phyloP scores from a whole-genome alignment of 768 basidiomycete genomes.

The Lentinus tigrinus region DNA sequence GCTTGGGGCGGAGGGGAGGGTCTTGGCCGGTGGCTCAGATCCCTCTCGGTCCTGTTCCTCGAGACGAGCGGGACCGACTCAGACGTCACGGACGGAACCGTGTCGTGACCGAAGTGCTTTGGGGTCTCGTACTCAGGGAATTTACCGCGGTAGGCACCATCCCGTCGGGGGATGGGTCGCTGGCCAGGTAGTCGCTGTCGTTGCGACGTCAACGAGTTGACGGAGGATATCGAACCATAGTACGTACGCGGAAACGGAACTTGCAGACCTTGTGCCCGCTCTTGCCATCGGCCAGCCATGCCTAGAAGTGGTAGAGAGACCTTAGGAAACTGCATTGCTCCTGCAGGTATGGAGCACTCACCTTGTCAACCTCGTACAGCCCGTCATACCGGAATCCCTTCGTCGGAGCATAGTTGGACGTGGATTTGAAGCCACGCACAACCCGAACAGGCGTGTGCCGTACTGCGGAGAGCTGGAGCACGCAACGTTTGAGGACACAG shows the following conservation, averaged over 20 bases:
- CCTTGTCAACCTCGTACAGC: slow-evolving; percentile 15
- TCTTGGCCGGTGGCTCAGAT: too few relatives aligned
- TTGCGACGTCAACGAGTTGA: background rate
- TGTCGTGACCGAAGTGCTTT: background rate
- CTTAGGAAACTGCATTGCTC: background rate
- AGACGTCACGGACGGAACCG: background rate
- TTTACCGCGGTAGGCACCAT: background rate
- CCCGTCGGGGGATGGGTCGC: slow-evolving; percentile 8
- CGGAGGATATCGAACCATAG: too few relatives aligned
- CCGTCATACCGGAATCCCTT: slow-evolving; percentile 23
- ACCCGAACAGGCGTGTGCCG: slow-evolving; percentile 21
- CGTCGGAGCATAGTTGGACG: slow-evolving; percentile 16
- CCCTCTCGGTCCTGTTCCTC: too few relatives aligned
- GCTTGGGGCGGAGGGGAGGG: background rate
- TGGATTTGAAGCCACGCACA: slow-evolving; percentile 13
- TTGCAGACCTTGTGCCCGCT: slow-evolving; percentile 20
- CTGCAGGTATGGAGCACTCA: background rate
- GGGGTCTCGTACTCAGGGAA: slow-evolving; percentile 1
- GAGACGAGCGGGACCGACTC: too few relatives aligned
- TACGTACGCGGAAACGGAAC: slow-evolving; percentile 12
- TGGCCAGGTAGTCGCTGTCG: slow-evolving; percentile 11
- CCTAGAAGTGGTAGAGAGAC: background rate
- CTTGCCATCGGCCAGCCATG: slow-evolving; percentile 19
- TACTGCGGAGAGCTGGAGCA: slow-evolving; percentile 16
- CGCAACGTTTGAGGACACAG: background rate